phyloP scores from a whole-genome alignment of 768 basidiomycete genomes.

The Candolleomyces eurysporus region DNA sequence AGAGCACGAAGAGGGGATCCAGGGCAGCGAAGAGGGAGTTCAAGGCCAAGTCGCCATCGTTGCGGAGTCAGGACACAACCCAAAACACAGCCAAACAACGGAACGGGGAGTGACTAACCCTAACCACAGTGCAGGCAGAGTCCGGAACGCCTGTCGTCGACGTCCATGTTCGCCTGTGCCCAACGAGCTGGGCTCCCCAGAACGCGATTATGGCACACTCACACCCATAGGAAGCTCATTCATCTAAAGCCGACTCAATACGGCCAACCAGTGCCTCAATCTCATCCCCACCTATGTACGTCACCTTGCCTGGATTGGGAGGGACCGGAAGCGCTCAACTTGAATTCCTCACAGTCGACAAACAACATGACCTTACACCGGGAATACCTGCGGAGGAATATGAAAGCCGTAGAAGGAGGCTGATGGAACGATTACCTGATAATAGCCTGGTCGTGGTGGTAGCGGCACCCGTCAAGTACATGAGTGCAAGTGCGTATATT shows the following conservation, averaged over 20 bases:
- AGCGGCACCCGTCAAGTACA: constrained; percentile 81
- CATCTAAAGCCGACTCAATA: constrained; percentile 65
- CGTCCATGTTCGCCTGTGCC: not conserved
- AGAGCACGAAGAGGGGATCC: too few relatives aligned
- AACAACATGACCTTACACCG: constrained; percentile 70
- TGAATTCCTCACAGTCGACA: constrained; percentile 19
- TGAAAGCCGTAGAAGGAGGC: constrained; percentile 58
- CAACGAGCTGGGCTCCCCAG: not conserved
- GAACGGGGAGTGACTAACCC: too few relatives aligned
- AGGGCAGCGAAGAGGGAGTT: too few relatives aligned
- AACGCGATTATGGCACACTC: not conserved
- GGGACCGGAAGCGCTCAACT: not conserved
- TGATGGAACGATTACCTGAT: constrained; percentile 76
- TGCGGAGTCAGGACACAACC: too few relatives aligned
- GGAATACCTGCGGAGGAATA: constrained; percentile 81
- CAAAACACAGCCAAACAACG: too few relatives aligned
- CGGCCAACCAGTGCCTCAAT: constrained; percentile 75
- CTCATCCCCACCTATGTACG: constrained; percentile 81
- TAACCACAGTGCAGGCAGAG: too few relatives aligned
- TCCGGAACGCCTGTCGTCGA: too few relatives aligned
- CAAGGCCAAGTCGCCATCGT: too few relatives aligned
- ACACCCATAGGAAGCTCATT: not conserved
- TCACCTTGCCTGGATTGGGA: constrained; percentile 3
- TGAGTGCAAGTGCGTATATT: constrained; percentile 67
- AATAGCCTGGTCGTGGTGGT: constrained; percentile 73